Conservation (phyloP, 2,329 filamentous ascomycete genomes). For the Hymenoscyphus salicellus region DNA sequence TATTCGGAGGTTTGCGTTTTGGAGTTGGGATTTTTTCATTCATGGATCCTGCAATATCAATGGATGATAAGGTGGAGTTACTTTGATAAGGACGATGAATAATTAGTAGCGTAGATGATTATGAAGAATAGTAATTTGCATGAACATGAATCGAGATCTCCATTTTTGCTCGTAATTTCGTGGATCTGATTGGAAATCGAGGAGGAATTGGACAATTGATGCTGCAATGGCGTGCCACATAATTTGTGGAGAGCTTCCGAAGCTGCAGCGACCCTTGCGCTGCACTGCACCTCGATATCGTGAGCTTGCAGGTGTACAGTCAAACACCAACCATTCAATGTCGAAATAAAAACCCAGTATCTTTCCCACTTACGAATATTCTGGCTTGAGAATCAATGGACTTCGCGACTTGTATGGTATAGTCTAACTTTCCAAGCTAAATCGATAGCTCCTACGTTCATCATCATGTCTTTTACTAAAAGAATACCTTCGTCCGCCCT, state of each 20-base stretch:
- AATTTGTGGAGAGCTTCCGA: neutral
- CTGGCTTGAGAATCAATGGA: neutral
- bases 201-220: neutral
- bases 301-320: neutral
- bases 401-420: neutral
- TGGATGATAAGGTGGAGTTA: neutral
- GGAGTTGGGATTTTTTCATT: neutral
- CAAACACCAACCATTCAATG: neutral
- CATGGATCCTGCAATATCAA: neutral
- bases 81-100: neutral
- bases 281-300: neutral
- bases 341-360: neutral
- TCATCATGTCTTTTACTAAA: conserved; percentile 27
- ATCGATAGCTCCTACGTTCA: neutral
- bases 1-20: neutral
- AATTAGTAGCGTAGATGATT: neutral
- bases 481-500: conserved; percentile 29
- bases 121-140: neutral
- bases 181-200: neutral
- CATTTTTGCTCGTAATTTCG: neutral
- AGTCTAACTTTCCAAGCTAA: neutral
- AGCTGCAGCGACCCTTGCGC: neutral
- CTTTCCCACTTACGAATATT: neutral
- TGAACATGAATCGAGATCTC: neutral
- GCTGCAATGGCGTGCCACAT: neutral